Percentiles rank a stretch among this genome's conserved stretches.
Conservation (phyloP, 192 early-diverging fungal genomes). For the Entophlyctis luteolus region DNA sequence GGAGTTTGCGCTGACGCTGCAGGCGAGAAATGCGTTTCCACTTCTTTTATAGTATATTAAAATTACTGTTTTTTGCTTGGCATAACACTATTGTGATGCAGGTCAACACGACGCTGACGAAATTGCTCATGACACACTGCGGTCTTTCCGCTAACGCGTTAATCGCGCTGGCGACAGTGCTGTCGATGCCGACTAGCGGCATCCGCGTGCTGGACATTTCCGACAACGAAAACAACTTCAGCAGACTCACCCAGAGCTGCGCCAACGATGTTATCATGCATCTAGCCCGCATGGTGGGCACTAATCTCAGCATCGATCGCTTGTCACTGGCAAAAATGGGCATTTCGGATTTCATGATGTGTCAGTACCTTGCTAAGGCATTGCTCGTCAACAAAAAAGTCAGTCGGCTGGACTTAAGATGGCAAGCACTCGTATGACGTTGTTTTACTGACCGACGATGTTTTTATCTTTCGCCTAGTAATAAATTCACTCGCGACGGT, state of each 20-base stretch:
- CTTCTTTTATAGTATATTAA: background rate
- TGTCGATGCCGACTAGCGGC: constrained; percentile 34
- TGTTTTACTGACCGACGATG: background rate
- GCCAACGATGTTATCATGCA: constrained; percentile 42
- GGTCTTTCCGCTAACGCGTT: constrained; percentile 28
- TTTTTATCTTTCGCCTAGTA: constrained; percentile 24
- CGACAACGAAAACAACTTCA: constrained; percentile 34
- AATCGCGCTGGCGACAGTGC: constrained; percentile 44
- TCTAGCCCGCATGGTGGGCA: constrained; percentile 27
- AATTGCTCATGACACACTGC: constrained; percentile 24
- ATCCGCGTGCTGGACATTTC: constrained; percentile 31
- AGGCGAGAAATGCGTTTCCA: constrained; percentile 30
- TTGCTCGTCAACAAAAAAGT: constrained; percentile 30
- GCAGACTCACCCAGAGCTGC: constrained; percentile 33
- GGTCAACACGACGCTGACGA: constrained; percentile 35
- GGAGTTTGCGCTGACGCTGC: constrained; percentile 44
- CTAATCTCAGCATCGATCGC: constrained; percentile 30
- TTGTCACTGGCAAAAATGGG: constrained; percentile 39
- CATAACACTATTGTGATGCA: constrained; percentile 2
- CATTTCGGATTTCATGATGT: constrained; percentile 38
- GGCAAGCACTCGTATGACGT: constrained; percentile 20
- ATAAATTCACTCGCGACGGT: constrained; percentile 48
- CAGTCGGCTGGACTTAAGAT: constrained; percentile 32
- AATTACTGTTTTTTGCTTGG: too few relatives aligned
- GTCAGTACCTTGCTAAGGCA: constrained; percentile 29